These are phyloP conservation scores for Penicillium occitanis DNA, from an alignment of 2,329 filamentous ascomycete species.

Conservation along the genomic window DNA sequence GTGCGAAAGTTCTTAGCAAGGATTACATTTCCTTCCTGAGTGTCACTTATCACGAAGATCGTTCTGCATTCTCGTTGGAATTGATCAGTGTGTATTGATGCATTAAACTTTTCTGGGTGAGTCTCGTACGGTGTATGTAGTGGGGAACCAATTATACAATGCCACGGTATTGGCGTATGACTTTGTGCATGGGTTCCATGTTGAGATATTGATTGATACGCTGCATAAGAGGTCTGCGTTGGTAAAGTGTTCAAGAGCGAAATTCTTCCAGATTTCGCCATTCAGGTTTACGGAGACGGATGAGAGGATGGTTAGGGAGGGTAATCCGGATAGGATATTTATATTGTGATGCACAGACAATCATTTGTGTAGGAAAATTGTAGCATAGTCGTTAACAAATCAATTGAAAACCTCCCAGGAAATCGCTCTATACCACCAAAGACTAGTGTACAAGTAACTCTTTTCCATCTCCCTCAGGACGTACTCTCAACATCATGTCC, in stretches of 20 bases:
- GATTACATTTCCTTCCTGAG: background rate
- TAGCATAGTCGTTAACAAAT: background rate
- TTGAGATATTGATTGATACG: background rate
- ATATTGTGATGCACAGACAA: background rate
- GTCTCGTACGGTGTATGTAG: too few species aligned
- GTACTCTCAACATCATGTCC: background rate
- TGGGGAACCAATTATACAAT: too few species aligned
- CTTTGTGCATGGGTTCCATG: background rate
- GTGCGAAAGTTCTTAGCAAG: background rate
- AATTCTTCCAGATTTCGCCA: background rate
- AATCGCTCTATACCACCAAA: background rate
- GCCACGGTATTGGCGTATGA: background rate
- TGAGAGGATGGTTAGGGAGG: background rate
- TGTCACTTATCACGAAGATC: background rate
- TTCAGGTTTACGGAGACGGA: background rate
- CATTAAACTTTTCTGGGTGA: too few species aligned
- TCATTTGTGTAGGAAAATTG: background rate
- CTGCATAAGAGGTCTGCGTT: background rate
- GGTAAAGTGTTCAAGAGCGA: background rate
- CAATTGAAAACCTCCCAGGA: background rate
- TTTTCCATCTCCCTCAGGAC: background rate
- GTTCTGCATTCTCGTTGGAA: too few species aligned
- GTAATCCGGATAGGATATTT: too few species aligned
- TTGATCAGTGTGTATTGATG: too few species aligned
- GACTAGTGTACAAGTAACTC: background rate